phyloP scores from a whole-genome alignment of 768 basidiomycete species.

The Pleurotus sapidus region DNA sequence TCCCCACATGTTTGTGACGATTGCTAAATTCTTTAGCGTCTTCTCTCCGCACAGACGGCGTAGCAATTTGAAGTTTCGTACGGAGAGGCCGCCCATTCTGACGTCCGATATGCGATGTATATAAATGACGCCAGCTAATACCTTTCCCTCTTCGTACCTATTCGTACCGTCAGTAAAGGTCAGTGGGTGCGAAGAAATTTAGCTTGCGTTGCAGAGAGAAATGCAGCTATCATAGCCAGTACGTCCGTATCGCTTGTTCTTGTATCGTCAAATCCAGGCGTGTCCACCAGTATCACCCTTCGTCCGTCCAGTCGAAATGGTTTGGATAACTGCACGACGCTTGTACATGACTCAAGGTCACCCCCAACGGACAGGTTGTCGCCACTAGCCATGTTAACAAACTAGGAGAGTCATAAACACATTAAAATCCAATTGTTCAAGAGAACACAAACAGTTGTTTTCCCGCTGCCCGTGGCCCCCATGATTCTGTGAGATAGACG shows the following conservation, averaged over 20 bases:
- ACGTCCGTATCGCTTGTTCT: conserved; percentile 43
- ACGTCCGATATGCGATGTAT: conserved; percentile 37
- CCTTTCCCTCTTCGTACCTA: conserved; percentile 15
- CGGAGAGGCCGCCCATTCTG: conserved; percentile 31
- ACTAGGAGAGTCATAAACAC: conserved; percentile 27
- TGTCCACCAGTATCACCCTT: conserved; percentile 47
- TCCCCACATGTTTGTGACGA: conserved; percentile 45
- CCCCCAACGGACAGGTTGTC: conserved; percentile 44
- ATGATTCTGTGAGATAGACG: not conserved
- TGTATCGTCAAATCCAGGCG: conserved; percentile 60
- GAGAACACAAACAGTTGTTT: not conserved
- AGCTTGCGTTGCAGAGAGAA: conserved; percentile 20
- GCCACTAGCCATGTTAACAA: conserved; percentile 52
- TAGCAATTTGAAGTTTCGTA: conserved; percentile 41
- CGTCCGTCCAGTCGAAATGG: conserved; percentile 41
- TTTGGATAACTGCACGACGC: conserved; percentile 36
- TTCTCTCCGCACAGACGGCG: conserved; percentile 40
- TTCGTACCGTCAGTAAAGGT: not conserved
- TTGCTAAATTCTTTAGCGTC: conserved; percentile 37
- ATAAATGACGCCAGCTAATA: conserved; percentile 36
- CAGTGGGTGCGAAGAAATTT: not conserved
- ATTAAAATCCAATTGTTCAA: not conserved
- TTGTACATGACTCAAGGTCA: conserved; percentile 50
- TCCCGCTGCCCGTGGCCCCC: conserved; percentile 4
- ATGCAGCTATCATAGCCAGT: conserved; percentile 46